These are phyloP conservation scores for Fusarium sp. DNA, from an alignment of 2,329 filamentous ascomycete genomes.

Conservation along the genomic window DNA sequence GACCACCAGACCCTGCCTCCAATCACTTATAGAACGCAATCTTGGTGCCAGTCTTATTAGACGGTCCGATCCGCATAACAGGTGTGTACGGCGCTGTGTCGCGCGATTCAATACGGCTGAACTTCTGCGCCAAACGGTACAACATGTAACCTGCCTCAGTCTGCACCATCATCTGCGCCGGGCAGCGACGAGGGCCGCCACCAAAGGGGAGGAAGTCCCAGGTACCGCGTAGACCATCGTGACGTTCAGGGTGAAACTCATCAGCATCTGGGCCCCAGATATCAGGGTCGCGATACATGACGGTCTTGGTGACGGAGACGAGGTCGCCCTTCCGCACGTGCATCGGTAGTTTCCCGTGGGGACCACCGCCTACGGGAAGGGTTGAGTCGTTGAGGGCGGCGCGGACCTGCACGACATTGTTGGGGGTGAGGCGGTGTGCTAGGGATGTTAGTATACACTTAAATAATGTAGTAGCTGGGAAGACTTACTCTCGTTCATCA, in stretches of 20 bases:
- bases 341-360: constrained; percentile 3
- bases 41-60: constrained; percentile 11
- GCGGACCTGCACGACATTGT: constrained; percentile 9
- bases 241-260: constrained; percentile 7
- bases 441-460: not conserved
- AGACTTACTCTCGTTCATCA: constrained; percentile 2
- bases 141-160: constrained; percentile 16
- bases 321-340: constrained; percentile 6
- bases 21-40: not conserved
- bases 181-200: constrained; percentile 7
- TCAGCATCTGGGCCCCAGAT: constrained; percentile 10
- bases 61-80: constrained; percentile 21
- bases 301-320: constrained; percentile 5
- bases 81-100: constrained; percentile 3
- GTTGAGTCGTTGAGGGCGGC: constrained; percentile 7
- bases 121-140: constrained; percentile 7
- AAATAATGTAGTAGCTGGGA: too few relatives aligned
- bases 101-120: constrained; percentile 1
- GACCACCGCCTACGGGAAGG: constrained; percentile 4
- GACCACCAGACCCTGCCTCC: too few relatives aligned
- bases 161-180: constrained; percentile 13
- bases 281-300: constrained; percentile 15
- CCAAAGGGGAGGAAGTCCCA: constrained; percentile 1
- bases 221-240: constrained; percentile 2
- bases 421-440: constrained; percentile 11